A percentile compares a stretch with the other conserved stretches of the same genome.
phyloP scores from a whole-genome alignment of 108 stramenopile genomes.

The Seminavis robusta region DNA sequence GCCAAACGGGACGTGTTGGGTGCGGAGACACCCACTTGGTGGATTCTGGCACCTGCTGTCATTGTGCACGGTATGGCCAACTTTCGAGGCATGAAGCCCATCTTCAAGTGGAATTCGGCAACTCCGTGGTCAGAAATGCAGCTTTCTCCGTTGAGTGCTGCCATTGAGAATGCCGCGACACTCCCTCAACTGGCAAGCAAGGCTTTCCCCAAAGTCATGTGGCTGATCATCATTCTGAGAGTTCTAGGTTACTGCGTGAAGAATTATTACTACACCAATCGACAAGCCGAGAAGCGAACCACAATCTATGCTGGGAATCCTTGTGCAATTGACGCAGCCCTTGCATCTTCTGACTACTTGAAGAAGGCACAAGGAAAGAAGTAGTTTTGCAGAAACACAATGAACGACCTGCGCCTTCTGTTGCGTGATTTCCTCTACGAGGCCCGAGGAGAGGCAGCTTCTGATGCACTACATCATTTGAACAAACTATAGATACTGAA shows the following conservation, averaged over 20 bases:
- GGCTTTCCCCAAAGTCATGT: constrained; percentile 76
- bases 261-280: constrained; percentile 83
- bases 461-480: no score
- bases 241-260: constrained; percentile 84
- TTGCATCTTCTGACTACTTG: constrained; percentile 65
- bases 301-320: constrained; percentile 85
- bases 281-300: constrained; percentile 80
- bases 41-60: constrained; percentile 73
- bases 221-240: constrained; percentile 70
- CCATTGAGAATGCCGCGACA: constrained; percentile 21
- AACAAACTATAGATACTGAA: no score
- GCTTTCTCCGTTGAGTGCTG: constrained; percentile 63
- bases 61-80: constrained; percentile 90
- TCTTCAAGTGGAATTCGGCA: constrained; percentile 92
- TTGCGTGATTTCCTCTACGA: not conserved
- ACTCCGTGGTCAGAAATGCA: constrained; percentile 95
- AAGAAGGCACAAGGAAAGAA: constrained; percentile 35
- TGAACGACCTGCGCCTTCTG: no score
- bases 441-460: not conserved
- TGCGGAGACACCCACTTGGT: constrained; percentile 65
- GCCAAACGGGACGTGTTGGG: constrained; percentile 85
- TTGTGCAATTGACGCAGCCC: constrained; percentile 79
- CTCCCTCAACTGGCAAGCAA: constrained; percentile 51
- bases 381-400: no score
- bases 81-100: constrained; percentile 86